Evolutionary conservation across 225 moss, liverwort and hornwort genomes (phyloP), one percentile per base, ranked within the genome.

Genomic region (Physcomitrium patens): DNA sequence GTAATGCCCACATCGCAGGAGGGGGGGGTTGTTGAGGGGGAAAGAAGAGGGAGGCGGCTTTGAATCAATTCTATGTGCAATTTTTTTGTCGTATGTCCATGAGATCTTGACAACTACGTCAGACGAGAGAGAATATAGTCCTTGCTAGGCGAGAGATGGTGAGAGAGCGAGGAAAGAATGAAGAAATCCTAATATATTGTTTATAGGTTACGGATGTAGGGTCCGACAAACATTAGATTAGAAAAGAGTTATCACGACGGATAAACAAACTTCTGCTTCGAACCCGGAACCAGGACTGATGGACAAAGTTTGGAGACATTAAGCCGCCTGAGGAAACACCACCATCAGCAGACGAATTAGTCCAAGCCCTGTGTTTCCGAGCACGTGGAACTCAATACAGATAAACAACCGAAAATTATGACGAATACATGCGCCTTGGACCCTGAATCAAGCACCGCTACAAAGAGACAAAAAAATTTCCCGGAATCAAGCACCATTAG

Each of bases 241-340:
- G 12, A 23, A 42, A 62, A 19, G 46, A 60, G 69, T 1, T 63
- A 60, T 12, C 0, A 84, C 80, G 80, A 73, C 63, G 1, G 72
- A 80, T 61, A 76, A 77, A 43, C 5, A 49, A 49, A 49, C 48
- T 49, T 74, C 73, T 61, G 68, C 79, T 70, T 77, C 80, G 28
- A 77, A 80, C 54, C 77, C 77, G 0, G 43, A 80, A 66, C 47
- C 66, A 55, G 70, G 13, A 76, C 26, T 24, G 45, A 7, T 42
- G 71, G 60, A 67, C 50, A 26, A 57, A 45, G 1, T 70, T 28
- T 26, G 6, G 48, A 65, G 13, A 16, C 60, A 27, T 19, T 53
- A 48, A 78, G 31, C 2, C 31, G 31, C 7, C 7, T 37, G 7
- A 37, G 31, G 31, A 37, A 37, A 4, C 5, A 37, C 31, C 31